These are phyloP conservation scores for Basidioascus undulatus DNA, from an alignment of 768 basidiomycete genomes.

Conservation along the genomic window DNA sequence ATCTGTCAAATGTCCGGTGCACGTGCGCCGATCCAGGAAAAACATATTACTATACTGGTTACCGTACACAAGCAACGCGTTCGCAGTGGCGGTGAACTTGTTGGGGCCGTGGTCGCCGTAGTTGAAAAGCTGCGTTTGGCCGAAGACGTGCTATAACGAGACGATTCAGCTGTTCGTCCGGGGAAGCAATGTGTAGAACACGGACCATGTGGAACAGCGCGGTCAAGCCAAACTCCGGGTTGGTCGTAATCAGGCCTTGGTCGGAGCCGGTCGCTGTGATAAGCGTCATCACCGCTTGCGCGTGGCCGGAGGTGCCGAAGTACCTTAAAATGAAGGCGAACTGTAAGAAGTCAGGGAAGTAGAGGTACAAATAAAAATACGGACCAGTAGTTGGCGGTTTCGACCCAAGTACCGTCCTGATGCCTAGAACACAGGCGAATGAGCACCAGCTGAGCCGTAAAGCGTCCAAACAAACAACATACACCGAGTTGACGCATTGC, in stretches of 20 bases:
- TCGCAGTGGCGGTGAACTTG: slow-evolving; percentile 86
- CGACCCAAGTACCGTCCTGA: slow-evolving; percentile 70
- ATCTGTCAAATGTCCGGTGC: no score
- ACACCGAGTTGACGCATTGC: slow-evolving; percentile 37
- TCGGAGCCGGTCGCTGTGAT: slow-evolving; percentile 64
- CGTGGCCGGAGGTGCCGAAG: slow-evolving; percentile 22
- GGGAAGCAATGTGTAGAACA: slow-evolving; percentile 50
- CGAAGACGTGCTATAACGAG: no score
- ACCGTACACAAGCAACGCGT: slow-evolving; percentile 57
- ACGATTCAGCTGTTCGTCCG: slow-evolving; percentile 60
- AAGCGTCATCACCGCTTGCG: slow-evolving; percentile 67
- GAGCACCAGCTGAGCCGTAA: no score
- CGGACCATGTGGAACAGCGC: slow-evolving; percentile 84
- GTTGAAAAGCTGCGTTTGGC: no score
- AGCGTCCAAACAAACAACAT: no score
- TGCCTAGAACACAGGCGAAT: no score
- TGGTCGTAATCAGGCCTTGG: slow-evolving; percentile 42
- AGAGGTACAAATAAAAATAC: no score
- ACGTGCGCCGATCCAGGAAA: no score
- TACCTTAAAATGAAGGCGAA: no score
- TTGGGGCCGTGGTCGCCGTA: slow-evolving; percentile 60
- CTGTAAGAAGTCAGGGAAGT: no score
- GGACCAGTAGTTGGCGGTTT: slow-evolving; percentile 86
- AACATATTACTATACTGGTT: slow-evolving; percentile 36
- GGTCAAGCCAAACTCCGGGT: slow-evolving; percentile 45